Conservation (phyloP, 805 yeast species). For the Candida methanosorbosa region DNA sequence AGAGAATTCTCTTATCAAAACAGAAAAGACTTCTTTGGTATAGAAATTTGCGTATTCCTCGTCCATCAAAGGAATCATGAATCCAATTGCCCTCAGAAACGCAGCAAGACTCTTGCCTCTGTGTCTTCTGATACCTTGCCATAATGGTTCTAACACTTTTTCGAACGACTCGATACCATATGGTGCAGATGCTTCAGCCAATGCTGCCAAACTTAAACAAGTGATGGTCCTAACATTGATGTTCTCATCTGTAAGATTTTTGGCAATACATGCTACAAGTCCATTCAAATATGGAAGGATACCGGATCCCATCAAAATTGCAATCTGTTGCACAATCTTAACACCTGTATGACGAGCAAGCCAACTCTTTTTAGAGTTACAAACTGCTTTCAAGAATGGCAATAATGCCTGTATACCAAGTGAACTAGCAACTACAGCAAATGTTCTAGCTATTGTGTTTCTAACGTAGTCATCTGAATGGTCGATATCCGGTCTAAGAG, state of each 20-base stretch:
- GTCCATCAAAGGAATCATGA: constrained; percentile 78
- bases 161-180: constrained; percentile 90
- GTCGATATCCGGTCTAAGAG: constrained; percentile 75
- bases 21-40: constrained; percentile 61
- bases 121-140: constrained; percentile 71
- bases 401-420: constrained; percentile 63
- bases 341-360: constrained; percentile 79
- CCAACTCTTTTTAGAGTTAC: constrained; percentile 71
- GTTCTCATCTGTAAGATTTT: constrained; percentile 59
- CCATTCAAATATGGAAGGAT: constrained; percentile 66
- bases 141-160: constrained; percentile 58
- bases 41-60: constrained; percentile 74
- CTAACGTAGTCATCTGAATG: constrained; percentile 75
- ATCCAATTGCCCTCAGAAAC: constrained; percentile 69
- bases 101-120: constrained; percentile 74
- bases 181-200: constrained; percentile 80
- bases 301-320: constrained; percentile 59
- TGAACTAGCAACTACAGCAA: constrained; percentile 79
- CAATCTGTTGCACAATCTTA: constrained; percentile 67
- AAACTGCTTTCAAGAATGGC: constrained; percentile 78
- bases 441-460: constrained; percentile 63
- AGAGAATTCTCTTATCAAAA: constrained; percentile 61
- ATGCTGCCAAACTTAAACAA: constrained; percentile 59
- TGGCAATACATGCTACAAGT: constrained; percentile 51
- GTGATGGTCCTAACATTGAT: constrained; percentile 58